A percentile compares a stretch with the other conserved stretches of the same genome.
Evolutionary conservation across 257 asterid species (phyloP).

Genomic region (Gentiana macrophylla): DNA sequence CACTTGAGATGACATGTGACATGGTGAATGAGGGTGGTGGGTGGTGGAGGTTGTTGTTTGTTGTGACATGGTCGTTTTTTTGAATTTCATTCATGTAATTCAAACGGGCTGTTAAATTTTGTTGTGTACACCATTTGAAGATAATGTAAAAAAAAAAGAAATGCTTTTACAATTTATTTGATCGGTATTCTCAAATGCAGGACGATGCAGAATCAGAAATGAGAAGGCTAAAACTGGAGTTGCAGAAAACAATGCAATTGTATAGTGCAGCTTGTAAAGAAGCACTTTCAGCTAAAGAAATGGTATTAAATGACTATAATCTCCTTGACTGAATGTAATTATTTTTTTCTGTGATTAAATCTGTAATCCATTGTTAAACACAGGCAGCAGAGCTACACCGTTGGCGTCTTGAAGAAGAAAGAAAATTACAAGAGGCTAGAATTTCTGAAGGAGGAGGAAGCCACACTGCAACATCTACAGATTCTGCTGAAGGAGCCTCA

Average conservation of each 20-base stretch:
- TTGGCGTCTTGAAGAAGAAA: conserved; percentile 77
- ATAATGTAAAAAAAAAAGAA: no score
- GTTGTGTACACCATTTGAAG: no score
- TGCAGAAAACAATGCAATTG: conserved; percentile 75
- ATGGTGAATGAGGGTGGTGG: no score
- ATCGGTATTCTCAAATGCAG: conserved; percentile 16
- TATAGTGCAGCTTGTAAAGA: conserved; percentile 78
- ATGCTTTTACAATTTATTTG: no score
- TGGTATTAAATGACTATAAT: conserved; percentile 24
- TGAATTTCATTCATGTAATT: no score
- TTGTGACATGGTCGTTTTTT: no score
- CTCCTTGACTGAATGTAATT: no score
- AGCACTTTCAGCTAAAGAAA: conserved; percentile 61
- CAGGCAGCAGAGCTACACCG: conserved; percentile 65
- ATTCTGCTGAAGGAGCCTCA: conserved; percentile 28
- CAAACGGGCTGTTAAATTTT: no score
- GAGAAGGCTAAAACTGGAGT: conserved; percentile 75
- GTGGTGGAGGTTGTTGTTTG: no score
- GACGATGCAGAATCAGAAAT: conserved; percentile 74
- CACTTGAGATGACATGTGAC: no score
- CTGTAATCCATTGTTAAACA: not conserved
- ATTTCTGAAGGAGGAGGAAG: conserved; percentile 39
- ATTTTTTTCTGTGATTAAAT: no score
- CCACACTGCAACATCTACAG: conserved; percentile 18
- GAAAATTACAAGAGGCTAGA: conserved; percentile 42